Conservation (phyloP, 2,329 filamentous ascomycete genomes). For the Myriosclerotinia scirpicola region DNA sequence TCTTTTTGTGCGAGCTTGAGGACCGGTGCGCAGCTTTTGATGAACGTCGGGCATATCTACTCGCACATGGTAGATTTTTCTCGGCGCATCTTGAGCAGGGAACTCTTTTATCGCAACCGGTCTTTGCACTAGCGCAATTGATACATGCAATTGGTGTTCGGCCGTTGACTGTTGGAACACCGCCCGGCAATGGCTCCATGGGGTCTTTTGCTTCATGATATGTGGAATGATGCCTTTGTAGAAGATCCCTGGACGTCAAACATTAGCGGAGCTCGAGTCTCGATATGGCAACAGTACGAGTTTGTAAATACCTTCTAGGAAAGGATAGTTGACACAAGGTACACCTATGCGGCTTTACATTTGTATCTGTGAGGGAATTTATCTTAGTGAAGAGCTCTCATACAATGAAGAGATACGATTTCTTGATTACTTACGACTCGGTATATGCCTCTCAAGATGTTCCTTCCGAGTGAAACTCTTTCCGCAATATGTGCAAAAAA, state of each 20-base stretch:
- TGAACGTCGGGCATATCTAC: slow-evolving; percentile 52
- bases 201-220: slow-evolving; percentile 53
- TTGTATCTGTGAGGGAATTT: slow-evolving; percentile 47
- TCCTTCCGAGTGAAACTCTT: slow-evolving; percentile 57
- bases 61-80: slow-evolving; percentile 50
- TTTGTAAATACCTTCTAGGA: slow-evolving; percentile 47
- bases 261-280: slow-evolving; percentile 35
- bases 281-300: neutral
- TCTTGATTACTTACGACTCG: slow-evolving; percentile 47
- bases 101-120: slow-evolving; percentile 51
- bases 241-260: slow-evolving; percentile 45
- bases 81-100: slow-evolving; percentile 52
- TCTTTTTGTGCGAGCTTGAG: slow-evolving; percentile 22
- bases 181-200: slow-evolving; percentile 46
- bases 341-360: slow-evolving; percentile 55
- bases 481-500: slow-evolving; percentile 56
- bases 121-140: slow-evolving; percentile 53
- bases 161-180: slow-evolving; percentile 45
- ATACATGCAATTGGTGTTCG: slow-evolving; percentile 51
- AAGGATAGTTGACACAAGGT: slow-evolving; percentile 51
- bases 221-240: slow-evolving; percentile 52
- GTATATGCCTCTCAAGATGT: slow-evolving; percentile 56
- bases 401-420: neutral
- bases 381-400: slow-evolving; percentile 1
- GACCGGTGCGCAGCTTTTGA: slow-evolving; percentile 43